Percentiles rank a stretch among this genome's conserved stretches.
phyloP scores from a whole-genome alignment of 352 stramenopile species.

The Blastocystis sp. region DNA sequence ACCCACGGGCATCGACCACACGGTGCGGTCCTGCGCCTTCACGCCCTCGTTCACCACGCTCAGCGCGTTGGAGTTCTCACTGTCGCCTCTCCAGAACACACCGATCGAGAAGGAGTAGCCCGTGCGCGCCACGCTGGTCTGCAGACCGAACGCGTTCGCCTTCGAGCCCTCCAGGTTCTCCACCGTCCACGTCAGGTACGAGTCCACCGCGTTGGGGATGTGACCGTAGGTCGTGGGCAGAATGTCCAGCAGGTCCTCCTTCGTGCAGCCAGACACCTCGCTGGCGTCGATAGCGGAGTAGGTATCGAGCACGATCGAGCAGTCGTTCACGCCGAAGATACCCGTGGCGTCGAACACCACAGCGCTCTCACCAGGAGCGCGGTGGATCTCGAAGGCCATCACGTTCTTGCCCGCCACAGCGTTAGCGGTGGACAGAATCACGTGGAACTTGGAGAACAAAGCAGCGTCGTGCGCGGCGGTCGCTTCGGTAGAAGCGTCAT shows the following conservation, averaged over 20 bases:
- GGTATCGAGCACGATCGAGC: neutral
- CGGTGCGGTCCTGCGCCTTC: too few species aligned
- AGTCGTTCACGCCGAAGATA: slow-evolving; percentile 18
- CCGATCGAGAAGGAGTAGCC: too few species aligned
- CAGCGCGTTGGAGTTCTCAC: too few species aligned
- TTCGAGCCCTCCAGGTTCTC: neutral
- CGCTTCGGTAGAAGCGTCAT: neutral
- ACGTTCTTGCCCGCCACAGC: slow-evolving; percentile 2
- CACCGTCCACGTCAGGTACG: neutral
- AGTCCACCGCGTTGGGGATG: neutral
- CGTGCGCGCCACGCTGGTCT: too few species aligned
- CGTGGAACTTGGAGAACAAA: neutral
- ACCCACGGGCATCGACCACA: neutral
- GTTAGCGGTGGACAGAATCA: neutral
- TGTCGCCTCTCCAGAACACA: too few species aligned
- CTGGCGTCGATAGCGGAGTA: neutral
- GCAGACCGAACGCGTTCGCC: neutral
- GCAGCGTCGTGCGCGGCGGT: neutral
- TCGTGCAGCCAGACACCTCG: neutral
- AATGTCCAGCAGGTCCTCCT: neutral
- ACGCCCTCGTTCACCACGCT: too few species aligned
- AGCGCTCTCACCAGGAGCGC: neutral
- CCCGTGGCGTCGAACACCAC: slow-evolving; percentile 27
- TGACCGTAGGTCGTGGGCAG: neutral
- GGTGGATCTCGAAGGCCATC: slow-evolving; percentile 3